Evolutionary conservation across 2,329 filamentous ascomycete species (phyloP).

Genomic region (Hypoxylon sp.): DNA sequence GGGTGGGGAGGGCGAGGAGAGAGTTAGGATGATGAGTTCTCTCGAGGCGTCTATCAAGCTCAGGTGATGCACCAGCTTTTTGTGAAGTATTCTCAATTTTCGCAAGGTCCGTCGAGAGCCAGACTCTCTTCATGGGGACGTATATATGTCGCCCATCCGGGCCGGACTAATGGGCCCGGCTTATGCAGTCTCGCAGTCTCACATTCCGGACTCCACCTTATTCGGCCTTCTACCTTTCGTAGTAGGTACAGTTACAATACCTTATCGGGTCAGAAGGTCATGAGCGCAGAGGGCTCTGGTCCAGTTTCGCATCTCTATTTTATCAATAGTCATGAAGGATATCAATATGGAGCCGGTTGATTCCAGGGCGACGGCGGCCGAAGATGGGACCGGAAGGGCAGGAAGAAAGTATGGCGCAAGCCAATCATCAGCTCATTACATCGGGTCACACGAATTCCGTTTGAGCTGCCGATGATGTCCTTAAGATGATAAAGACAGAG

Average conservation of each 20-base stretch:
- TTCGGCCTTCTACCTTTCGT: background rate
- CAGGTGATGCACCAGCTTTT: conserved; percentile 53
- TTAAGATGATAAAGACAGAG: no score
- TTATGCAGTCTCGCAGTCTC: no score
- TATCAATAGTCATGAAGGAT: background rate
- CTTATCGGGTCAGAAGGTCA: background rate
- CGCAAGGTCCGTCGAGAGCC: background rate
- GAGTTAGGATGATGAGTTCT: conserved; percentile 66
- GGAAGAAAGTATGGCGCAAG: background rate
- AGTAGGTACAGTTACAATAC: background rate
- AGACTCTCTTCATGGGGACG: background rate
- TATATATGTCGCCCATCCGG: background rate
- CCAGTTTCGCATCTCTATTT: background rate
- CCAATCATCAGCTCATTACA: no score
- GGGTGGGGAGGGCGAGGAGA: conserved; percentile 49
- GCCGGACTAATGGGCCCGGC: background rate
- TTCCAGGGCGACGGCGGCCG: background rate
- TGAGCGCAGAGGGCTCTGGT: background rate
- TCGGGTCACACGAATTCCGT: no score
- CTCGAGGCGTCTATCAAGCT: conserved; percentile 65
- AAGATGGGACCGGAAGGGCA: background rate
- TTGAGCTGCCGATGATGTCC: no score
- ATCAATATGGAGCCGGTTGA: background rate
- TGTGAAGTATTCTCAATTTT: background rate
- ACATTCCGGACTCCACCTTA: background rate